phyloP scores from a whole-genome alignment of 2,329 filamentous ascomycete species.

The Monosporascus sp. region DNA sequence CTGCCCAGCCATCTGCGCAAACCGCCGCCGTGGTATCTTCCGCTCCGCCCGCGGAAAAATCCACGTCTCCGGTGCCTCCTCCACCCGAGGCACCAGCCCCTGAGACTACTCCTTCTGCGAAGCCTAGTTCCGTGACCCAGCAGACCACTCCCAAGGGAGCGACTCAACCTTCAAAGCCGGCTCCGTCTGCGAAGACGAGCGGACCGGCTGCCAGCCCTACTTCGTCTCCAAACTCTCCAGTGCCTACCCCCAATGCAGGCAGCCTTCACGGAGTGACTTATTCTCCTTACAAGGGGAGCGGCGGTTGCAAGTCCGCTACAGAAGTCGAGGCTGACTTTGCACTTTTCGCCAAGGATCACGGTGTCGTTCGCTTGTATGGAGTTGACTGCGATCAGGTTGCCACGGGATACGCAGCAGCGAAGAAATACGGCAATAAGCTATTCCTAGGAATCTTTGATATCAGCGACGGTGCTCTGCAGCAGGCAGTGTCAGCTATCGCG shows the following conservation, averaged over 20 bases:
- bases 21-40: slow-evolving; percentile 5
- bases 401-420: slow-evolving; percentile 57
- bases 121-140: slow-evolving; percentile 5
- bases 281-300: slow-evolving; percentile 44
- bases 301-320: slow-evolving; percentile 60
- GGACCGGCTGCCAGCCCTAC: slow-evolving; percentile 4
- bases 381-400: slow-evolving; percentile 71
- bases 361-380: slow-evolving; percentile 70
- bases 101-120: slow-evolving; percentile 9
- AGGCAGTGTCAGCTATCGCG: slow-evolving; percentile 58
- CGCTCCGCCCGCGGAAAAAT: slow-evolving; percentile 5
- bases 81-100: slow-evolving; percentile 4
- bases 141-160: neutral
- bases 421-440: slow-evolving; percentile 60
- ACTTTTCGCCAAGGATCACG: slow-evolving; percentile 47
- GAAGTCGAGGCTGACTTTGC: slow-evolving; percentile 63
- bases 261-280: slow-evolving; percentile 41
- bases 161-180: neutral
- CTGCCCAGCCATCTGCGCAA: slow-evolving; percentile 5
- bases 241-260: slow-evolving; percentile 7
- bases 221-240: slow-evolving; percentile 8
- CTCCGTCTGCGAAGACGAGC: slow-evolving; percentile 4
- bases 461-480: slow-evolving; percentile 35
- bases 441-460: slow-evolving; percentile 72
- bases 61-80: slow-evolving; percentile 4